Evolutionary conservation across 768 basidiomycete genomes (phyloP).

Genomic region (Naganishia randhawae): DNA sequence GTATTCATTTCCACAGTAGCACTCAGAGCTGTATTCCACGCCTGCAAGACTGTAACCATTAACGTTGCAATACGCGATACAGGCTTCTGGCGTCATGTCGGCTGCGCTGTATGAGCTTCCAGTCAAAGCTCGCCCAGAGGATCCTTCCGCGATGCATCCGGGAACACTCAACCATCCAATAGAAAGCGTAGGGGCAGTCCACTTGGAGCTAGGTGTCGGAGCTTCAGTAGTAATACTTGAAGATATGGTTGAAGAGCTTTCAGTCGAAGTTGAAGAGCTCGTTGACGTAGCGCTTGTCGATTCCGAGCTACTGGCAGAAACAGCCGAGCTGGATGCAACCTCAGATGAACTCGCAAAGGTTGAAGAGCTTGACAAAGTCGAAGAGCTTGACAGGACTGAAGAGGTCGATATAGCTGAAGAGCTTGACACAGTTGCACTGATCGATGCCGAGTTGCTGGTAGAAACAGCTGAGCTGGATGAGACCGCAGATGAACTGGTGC

Average conservation of each 20-base stretch:
- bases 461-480: not conserved
- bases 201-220: not conserved
- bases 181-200: not conserved
- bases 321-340: not conserved
- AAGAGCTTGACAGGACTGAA: not conserved
- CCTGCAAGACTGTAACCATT: conserved; percentile 49
- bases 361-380: not conserved
- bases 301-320: not conserved
- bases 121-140: conserved; percentile 31
- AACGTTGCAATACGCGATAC: conserved; percentile 45
- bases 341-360: not conserved
- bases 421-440: not conserved
- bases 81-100: conserved; percentile 45
- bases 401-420: not conserved
- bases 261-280: not conserved
- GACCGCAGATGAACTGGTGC: not conserved
- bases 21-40: conserved; percentile 48
- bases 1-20: conserved; percentile 57
- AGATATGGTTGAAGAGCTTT: not conserved
- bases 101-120: conserved; percentile 26
- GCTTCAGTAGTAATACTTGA: not conserved
- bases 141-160: conserved; percentile 9
- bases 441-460: not conserved
- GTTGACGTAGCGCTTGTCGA: not conserved
- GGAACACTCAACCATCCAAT: not conserved